Conservation (phyloP, 2,329 filamentous ascomycete species). For the Claviceps humidiphila region DNA sequence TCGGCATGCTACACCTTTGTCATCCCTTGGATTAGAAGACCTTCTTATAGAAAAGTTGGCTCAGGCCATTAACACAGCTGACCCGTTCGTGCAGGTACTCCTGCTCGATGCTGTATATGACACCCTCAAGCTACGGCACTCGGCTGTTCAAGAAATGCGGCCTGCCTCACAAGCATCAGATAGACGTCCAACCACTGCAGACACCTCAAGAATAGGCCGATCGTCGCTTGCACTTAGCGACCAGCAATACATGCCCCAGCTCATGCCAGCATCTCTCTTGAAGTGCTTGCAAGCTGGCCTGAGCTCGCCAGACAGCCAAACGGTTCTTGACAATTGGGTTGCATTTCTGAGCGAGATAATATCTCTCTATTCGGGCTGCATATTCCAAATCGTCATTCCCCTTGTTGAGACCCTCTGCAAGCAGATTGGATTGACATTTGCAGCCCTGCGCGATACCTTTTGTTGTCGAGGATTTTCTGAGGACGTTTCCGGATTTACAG, state of each 20-base stretch:
- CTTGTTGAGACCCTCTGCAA: constrained; percentile 80
- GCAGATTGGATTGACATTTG: constrained; percentile 62
- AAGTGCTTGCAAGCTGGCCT: constrained; percentile 75
- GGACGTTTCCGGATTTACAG: constrained; percentile 3
- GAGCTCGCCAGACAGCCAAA: constrained; percentile 56
- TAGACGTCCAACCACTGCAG: constrained; percentile 29
- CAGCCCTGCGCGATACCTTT: constrained; percentile 55
- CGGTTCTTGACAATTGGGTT: constrained; percentile 85
- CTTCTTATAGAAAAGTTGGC: constrained; percentile 56
- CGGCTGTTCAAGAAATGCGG: constrained; percentile 25
- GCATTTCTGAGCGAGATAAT: constrained; percentile 71
- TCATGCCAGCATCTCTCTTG: constrained; percentile 61
- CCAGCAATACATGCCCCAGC: constrained; percentile 8
- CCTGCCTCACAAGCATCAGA: constrained; percentile 30
- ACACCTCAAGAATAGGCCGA: constrained; percentile 27
- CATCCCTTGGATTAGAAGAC: constrained; percentile 54
- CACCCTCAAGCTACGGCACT: constrained; percentile 52
- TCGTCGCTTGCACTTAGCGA: constrained; percentile 23
- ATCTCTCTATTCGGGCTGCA: constrained; percentile 67
- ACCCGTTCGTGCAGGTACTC: constrained; percentile 61
- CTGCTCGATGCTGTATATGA: constrained; percentile 68
- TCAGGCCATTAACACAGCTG: constrained; percentile 45
- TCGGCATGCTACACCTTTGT: constrained; percentile 45
- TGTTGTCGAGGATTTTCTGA: constrained; percentile 12
- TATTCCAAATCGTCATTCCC: constrained; percentile 83